Evolutionary conservation across 352 stramenopile species (phyloP), one percentile per base, ranked within the genome.

Genomic region (Globisporangium mamillatum): DNA sequence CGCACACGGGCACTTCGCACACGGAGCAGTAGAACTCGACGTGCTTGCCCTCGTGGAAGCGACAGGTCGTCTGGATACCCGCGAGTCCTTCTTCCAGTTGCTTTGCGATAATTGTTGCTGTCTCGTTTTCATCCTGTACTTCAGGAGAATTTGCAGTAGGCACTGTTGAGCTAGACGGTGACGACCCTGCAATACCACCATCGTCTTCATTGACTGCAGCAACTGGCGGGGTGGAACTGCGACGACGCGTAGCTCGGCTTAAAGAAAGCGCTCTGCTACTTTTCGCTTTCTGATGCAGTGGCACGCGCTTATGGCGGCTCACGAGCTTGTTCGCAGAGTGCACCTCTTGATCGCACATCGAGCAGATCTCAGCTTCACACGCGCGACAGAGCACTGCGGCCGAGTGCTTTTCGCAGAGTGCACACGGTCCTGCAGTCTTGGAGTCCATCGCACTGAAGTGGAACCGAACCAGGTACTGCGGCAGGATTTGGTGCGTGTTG

Each of bases 251-350:
- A 20, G 65, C 46, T n/a, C 64, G 64, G 14, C 22, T 52, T 4
- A 54, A 46, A 16, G 34, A 24, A 18, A 25, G 7, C n/a, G 5
- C 55, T 24, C 16, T 16, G 52, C 58, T 66, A 34, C 69, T 69
- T 60, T 38, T 64, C 20, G 63, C 68, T 20, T 55, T 63, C 25
- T 52, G 29, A 0, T 46, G 46, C n/a, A 86, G 56, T 12, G 80
- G 71, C 10, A 71, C 76, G 25, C 85, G 80, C 60, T 82, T 86
- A 64, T 95, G 87, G 12, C 86, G 80, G 41, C 83, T 77, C 20
- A 89, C 85, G 46, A 95, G 76, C 41, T 93, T 95, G 74, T 95
- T 95, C 4, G 87, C 84, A 14, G 82, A 91, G 67, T 95, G 85
- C 7, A 92, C 78, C 66, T 90, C 68, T 27, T 89, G 64, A 66